A percentile compares a stretch with the other conserved stretches of the same genome.
These are phyloP conservation scores for Saccharata proteae DNA, from an alignment of 2,329 filamentous ascomycete species.

Conservation along the genomic window DNA sequence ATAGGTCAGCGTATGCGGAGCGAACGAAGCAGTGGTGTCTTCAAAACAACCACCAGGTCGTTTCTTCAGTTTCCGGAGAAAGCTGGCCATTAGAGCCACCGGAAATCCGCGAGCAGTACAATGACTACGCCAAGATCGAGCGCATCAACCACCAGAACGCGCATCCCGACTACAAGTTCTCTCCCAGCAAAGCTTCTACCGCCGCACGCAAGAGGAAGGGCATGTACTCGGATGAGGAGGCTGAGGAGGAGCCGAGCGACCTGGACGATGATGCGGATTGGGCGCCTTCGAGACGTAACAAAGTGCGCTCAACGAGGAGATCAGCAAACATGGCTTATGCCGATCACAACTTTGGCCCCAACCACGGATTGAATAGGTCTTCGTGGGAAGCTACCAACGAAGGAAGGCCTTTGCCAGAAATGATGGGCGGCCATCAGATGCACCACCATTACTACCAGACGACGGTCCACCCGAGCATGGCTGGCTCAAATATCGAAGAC, in stretches of 20 bases:
- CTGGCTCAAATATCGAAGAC: conserved; percentile 19
- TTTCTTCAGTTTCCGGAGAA: conserved; percentile 74
- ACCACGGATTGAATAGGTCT: conserved; percentile 29
- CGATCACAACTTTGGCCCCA: conserved; percentile 17
- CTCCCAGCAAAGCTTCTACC: conserved; percentile 56
- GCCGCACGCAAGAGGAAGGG: conserved; percentile 37
- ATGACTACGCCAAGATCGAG: conserved; percentile 66
- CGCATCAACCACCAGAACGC: conserved; percentile 73
- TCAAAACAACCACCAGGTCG: conserved; percentile 86
- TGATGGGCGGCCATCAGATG: conserved; percentile 31
- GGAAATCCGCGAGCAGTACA: conserved; percentile 63
- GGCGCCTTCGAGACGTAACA: conserved; percentile 17
- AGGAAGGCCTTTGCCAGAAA: conserved; percentile 34
- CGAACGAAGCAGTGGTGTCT: conserved; percentile 69
- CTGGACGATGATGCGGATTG: conserved; percentile 27
- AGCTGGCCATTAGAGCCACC: conserved; percentile 75
- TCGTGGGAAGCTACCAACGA: conserved; percentile 43
- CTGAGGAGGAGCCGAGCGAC: conserved; percentile 30
- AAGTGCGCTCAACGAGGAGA: too few relatives aligned
- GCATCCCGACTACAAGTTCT: conserved; percentile 89
- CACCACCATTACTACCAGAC: conserved; percentile 38
- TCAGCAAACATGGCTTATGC: too few relatives aligned
- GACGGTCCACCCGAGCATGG: conserved; percentile 30
- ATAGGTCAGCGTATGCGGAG: conserved; percentile 84
- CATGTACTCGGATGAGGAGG: conserved; percentile 23